Evolutionary conservation across 2,329 filamentous ascomycete species (phyloP).

Genomic region (Sclerotinia minor): DNA sequence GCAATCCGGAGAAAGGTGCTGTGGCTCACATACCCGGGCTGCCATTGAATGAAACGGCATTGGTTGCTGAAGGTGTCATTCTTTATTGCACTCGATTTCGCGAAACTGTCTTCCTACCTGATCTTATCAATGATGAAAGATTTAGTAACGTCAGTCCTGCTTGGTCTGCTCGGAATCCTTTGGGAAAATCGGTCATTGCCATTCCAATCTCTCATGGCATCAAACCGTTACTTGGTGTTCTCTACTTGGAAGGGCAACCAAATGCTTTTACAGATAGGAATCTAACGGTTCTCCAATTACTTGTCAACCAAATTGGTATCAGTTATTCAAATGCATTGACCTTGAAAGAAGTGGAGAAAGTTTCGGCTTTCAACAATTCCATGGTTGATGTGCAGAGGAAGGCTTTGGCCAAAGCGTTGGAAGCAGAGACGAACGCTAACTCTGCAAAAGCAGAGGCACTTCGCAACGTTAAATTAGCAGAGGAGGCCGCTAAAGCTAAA

Average conservation of each 20-base stretch:
- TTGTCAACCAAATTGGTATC: slow-evolving; percentile 77
- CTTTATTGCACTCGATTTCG: slow-evolving; percentile 75
- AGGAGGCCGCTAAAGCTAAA: slow-evolving; percentile 81
- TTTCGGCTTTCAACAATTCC: slow-evolving; percentile 73
- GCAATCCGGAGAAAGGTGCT: slow-evolving; percentile 68
- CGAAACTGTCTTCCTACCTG: slow-evolving; percentile 72
- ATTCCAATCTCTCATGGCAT: slow-evolving; percentile 75
- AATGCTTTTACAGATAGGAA: slow-evolving; percentile 77
- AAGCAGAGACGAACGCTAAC: slow-evolving; percentile 75
- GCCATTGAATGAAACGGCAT: slow-evolving; percentile 62
- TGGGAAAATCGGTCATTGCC: slow-evolving; percentile 74
- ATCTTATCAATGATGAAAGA: slow-evolving; percentile 72
- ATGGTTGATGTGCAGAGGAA: slow-evolving; percentile 78
- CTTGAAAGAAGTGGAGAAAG: slow-evolving; percentile 72
- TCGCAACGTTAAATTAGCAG: slow-evolving; percentile 76
- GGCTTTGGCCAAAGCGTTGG: slow-evolving; percentile 68
- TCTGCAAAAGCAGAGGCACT: slow-evolving; percentile 74
- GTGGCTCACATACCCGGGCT: slow-evolving; percentile 66
- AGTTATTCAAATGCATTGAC: slow-evolving; percentile 68
- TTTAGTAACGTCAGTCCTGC: slow-evolving; percentile 72
- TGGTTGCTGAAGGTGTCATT: slow-evolving; percentile 75
- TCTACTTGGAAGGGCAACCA: slow-evolving; percentile 74
- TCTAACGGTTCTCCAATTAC: slow-evolving; percentile 63
- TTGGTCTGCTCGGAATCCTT: slow-evolving; percentile 67
- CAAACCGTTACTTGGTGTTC: slow-evolving; percentile 68